phyloP scores from a whole-genome alignment of 1,284 basidiomycete species.

The Malassezia japonica region DNA sequence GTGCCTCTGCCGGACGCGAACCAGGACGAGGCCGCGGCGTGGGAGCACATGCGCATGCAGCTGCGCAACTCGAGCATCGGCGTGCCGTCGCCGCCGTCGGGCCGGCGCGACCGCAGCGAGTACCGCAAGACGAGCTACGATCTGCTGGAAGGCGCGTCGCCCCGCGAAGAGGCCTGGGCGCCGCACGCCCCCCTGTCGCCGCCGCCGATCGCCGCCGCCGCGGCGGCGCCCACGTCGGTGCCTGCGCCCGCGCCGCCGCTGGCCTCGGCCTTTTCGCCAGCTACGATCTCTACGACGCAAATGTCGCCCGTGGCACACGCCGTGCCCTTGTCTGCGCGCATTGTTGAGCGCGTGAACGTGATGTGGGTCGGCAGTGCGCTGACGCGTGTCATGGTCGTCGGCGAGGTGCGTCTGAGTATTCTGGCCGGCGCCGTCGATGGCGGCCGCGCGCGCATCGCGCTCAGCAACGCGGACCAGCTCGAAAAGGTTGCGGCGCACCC shows the following conservation, averaged over 20 bases:
- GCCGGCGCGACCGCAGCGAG: constrained; percentile 17
- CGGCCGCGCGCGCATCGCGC: constrained; percentile 44
- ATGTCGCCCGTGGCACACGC: constrained; percentile 1
- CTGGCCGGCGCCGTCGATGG: constrained; percentile 5
- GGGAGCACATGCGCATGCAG: constrained; percentile 52
- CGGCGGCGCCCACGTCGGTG: background rate
- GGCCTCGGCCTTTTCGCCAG: background rate
- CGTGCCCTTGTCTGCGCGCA: background rate
- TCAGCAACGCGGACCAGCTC: constrained; percentile 51
- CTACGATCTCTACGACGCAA: background rate
- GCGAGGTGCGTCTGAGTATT: constrained; percentile 51
- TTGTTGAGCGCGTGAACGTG: constrained; percentile 52
- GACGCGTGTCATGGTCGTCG: constrained; percentile 52
- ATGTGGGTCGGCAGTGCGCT: constrained; percentile 50
- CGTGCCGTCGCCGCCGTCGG: background rate
- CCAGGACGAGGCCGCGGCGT: constrained; percentile 51
- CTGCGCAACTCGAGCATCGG: constrained; percentile 30
- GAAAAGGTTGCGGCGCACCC: constrained; percentile 55
- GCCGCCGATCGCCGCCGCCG: no score
- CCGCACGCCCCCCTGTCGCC: no score
- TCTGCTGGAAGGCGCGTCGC: background rate
- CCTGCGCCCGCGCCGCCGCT: background rate
- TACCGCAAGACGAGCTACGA: constrained; percentile 1
- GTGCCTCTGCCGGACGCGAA: constrained; percentile 51
- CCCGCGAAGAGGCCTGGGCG: background rate